Percentiles rank a stretch among this genome's conserved stretches.
These are phyloP conservation scores for Carex cristatella DNA, from an alignment of 176 grass and related monocot genomes.

Conservation along the genomic window DNA sequence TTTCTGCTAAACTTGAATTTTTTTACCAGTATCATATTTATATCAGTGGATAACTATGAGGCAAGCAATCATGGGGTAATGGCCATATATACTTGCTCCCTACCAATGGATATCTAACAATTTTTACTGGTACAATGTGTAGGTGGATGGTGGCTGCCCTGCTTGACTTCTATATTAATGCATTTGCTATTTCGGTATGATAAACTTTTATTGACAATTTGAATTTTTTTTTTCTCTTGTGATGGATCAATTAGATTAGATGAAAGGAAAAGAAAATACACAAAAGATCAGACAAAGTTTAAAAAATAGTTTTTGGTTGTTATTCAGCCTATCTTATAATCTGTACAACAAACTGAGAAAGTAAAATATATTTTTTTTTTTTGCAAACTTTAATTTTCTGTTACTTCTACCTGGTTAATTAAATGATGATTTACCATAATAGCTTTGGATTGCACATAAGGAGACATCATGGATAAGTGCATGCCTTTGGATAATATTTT, in stretches of 20 bases:
- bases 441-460: constrained; percentile 87
- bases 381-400: background rate
- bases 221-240: background rate
- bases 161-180: constrained; percentile 96
- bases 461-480: constrained; percentile 63
- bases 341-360: background rate
- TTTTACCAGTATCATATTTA: background rate
- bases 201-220: background rate
- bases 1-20: background rate
- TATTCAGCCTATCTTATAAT: background rate
- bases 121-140: constrained; percentile 27
- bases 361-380: background rate
- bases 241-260: too few species aligned
- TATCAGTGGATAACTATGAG: background rate
- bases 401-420: background rate
- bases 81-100: background rate
- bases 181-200: constrained; percentile 86
- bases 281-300: background rate
- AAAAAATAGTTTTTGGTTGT: background rate
- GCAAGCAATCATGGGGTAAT: background rate
- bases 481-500: constrained; percentile 67
- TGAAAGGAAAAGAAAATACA: background rate
- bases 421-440: background rate
- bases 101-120: constrained; percentile 1
- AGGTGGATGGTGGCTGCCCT: constrained; percentile 92